A percentile compares a stretch with the other conserved stretches of the same genome.
Evolutionary conservation across 1,284 basidiomycete species (phyloP).

Genomic region (Irpex sp.): DNA sequence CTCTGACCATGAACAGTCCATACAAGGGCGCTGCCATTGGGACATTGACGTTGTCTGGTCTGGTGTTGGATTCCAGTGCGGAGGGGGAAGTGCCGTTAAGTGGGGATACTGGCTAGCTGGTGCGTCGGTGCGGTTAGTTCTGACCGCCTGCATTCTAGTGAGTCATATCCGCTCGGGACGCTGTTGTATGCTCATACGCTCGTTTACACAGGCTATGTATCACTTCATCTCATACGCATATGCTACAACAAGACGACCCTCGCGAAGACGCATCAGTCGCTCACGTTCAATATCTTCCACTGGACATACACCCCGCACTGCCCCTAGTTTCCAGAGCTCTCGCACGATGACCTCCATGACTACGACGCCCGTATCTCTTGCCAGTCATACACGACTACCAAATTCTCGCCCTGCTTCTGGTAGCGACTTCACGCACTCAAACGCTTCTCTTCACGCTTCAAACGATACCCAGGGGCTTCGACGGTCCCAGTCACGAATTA

Average conservation of each 20-base stretch:
- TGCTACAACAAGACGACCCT: constrained; percentile 21
- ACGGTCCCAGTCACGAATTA: constrained; percentile 9
- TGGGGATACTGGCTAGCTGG: constrained; percentile 54
- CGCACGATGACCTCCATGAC: constrained; percentile 20
- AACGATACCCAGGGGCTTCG: constrained; percentile 7
- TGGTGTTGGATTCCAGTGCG: constrained; percentile 28
- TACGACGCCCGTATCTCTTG: constrained; percentile 19
- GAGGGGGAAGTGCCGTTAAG: constrained; percentile 23
- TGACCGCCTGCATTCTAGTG: constrained; percentile 50
- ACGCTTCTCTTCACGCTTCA: constrained; percentile 5
- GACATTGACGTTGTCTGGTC: constrained; percentile 68
- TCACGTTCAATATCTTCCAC: constrained; percentile 18
- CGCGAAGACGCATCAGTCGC: constrained; percentile 26
- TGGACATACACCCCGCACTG: constrained; percentile 11
- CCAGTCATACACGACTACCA: constrained; percentile 4
- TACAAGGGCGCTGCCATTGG: constrained; percentile 48
- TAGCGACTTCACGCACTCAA: constrained; percentile 16
- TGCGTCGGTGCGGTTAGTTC: constrained; percentile 43
- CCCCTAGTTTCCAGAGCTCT: constrained; percentile 22
- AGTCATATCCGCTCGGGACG: constrained; percentile 24
- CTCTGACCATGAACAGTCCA: constrained; percentile 32
- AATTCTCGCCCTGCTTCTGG: constrained; percentile 10
- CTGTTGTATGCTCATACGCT: not conserved
- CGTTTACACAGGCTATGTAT: constrained; percentile 33
- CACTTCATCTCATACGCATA: constrained; percentile 31